A percentile compares a stretch with the other conserved stretches of the same genome.
Evolutionary conservation across 2,329 filamentous ascomycete species (phyloP).

Genomic region (Pseudogymnoascus sp.): DNA sequence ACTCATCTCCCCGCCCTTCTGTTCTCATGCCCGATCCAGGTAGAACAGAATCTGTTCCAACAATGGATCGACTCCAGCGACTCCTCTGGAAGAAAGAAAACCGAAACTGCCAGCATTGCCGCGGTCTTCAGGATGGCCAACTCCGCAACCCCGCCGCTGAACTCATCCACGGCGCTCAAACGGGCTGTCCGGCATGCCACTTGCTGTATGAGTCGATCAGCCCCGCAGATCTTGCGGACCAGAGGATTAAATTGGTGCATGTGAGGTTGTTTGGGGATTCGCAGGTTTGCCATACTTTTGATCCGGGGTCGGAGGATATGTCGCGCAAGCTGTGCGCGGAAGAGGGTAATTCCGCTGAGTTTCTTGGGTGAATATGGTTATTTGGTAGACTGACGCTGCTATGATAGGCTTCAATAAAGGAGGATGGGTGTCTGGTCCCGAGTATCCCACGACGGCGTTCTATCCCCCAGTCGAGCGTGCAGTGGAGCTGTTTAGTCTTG

Average conservation of each 20-base stretch:
- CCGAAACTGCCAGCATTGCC: not conserved
- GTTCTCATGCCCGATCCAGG: not conserved
- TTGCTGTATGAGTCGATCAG: not conserved
- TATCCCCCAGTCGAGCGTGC: not conserved
- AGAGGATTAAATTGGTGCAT: not conserved
- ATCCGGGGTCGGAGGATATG: not conserved
- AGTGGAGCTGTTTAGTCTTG: not conserved
- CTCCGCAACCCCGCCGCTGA: not conserved
- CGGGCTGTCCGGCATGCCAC: not conserved
- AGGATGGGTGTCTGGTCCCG: not conserved
- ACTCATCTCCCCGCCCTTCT: not conserved
- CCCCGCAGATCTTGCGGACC: not conserved
- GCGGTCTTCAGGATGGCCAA: not conserved
- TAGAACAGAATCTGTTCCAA: not conserved
- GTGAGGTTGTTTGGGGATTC: not conserved
- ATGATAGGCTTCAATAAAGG: not conserved
- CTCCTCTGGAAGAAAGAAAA: not conserved
- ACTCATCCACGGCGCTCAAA: not conserved
- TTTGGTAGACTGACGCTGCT: not conserved
- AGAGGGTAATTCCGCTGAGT: not conserved
- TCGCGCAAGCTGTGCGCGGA: not conserved
- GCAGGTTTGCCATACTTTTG: conserved; percentile 1
- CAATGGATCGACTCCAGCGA: not conserved
- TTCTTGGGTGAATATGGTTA: not conserved
- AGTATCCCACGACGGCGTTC: not conserved